Base-by-base conservation (phyloP, 202 grass and related monocot species). In the Miscanthus sacchariflorus region DNA sequence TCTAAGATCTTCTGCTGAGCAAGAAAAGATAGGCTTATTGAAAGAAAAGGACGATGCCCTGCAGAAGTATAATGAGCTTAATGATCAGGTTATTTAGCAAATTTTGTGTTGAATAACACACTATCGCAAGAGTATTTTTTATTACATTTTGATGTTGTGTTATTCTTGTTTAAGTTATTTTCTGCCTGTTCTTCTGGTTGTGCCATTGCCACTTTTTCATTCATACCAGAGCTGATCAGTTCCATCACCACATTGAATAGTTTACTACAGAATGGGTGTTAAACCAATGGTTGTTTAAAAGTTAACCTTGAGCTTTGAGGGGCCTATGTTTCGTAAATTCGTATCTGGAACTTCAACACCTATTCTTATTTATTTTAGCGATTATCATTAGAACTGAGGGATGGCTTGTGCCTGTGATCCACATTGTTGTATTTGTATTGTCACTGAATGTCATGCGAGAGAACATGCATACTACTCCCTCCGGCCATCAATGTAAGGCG, bases 31-130 rank as follows among this genome's bases (percentile, higher is more conserved):
- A 68, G 84, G 83, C 28, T 74, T 99, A 54, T 65, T 89, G 72
- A 95, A 87, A 76, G 90, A 88, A 83, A 95, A 87, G 82, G 93
- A 92, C 42, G 94, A 91, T 70, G 91, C 90, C 45, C 54, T 92
- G 74, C 88, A 69, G 77, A 99, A 99, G 65, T 99, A 95, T 72
- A 93, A 88, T 49, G 97, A 99, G 88, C 76, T 93, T 78, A 93
- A 99, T 88, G 90, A 99, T 87, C 97, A 99, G 93, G 97, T 99
- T 88, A 76, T 49, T 81, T 65, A 64, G 23, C 61, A 24, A 12
- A 2, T 56, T 64, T 64, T 64, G 0, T 39, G 52, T 72, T 72
- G 9, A 74, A 45, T 84, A 27, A 28, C 24, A 58, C 52, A 65
- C 61, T 64, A 25, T 28, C 63, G 4, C 24, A 66, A 1, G 4